phyloP scores from a whole-genome alignment of 2,329 filamentous ascomycete species.

The Fusarium concolor region DNA sequence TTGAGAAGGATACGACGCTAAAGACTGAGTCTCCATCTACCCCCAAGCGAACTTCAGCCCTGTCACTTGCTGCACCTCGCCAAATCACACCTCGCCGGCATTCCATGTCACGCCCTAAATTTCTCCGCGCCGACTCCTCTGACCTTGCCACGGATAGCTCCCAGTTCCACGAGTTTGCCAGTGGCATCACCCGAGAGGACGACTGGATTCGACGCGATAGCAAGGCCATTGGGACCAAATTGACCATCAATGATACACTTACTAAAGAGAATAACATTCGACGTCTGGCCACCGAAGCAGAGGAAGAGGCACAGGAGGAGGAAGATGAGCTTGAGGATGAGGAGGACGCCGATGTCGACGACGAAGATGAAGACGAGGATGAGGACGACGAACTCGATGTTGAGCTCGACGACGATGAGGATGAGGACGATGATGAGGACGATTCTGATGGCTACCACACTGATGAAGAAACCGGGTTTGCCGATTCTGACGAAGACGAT shows the following conservation, averaged over 20 bases:
- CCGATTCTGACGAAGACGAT: constrained; percentile 75
- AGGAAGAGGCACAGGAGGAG: constrained; percentile 84
- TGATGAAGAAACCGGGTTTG: constrained; percentile 75
- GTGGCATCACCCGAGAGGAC: constrained; percentile 82
- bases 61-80: constrained; percentile 44
- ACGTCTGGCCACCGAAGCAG: constrained; percentile 86
- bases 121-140: constrained; percentile 61
- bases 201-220: constrained; percentile 86
- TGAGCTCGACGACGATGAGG: constrained; percentile 61
- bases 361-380: constrained; percentile 70
- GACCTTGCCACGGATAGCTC: constrained; percentile 67
- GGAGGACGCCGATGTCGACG: constrained; percentile 86
- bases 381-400: constrained; percentile 63
- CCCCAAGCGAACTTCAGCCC: constrained; percentile 46
- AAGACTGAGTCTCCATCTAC: constrained; percentile 49
- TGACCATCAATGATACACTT: constrained; percentile 91
- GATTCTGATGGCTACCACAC: constrained; percentile 80
- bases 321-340: constrained; percentile 77
- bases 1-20: constrained; percentile 21
- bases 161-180: constrained; percentile 92
- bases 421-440: constrained; percentile 64
- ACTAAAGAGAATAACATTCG: constrained; percentile 91
- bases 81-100: constrained; percentile 41
- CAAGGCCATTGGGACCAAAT: constrained; percentile 71
- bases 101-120: constrained; percentile 54